Evolutionary conservation across 2,329 filamentous ascomycete genomes (phyloP), one percentile per base, ranked within the genome.

Genomic region (Trichoderma hamatum): DNA sequence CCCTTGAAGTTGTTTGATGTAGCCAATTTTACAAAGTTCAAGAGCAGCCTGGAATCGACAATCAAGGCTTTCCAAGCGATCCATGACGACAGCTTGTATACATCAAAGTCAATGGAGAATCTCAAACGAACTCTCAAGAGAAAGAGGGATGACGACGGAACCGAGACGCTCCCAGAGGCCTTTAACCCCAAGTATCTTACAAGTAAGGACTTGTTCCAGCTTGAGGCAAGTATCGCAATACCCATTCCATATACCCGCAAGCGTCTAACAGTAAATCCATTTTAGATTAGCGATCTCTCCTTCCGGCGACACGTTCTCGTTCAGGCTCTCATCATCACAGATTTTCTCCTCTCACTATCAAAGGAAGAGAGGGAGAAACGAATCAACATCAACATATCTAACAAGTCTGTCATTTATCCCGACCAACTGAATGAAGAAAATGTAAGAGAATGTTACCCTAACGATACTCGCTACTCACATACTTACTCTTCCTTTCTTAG

Each of bases 141-240:
- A 68, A 96, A 94, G 78, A 84, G 86, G 54, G 84, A 86, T 13
- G 73, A 72, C 21, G 85, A 84, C 52, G 81, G 81, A 32, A 85
- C 88, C 63, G 87, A 88, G 9, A 86, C 88, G 67, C 71, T 72
- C 19, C 72, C 74, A 1, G 79, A 78, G 65, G 73, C 77, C 28
- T 98, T 97, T 81, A 99, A 99, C 75, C 95, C 96, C 1, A 99
- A 98, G 77, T 99, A 99, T 78, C 86, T 99, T 21, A 99, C 96
- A n/a, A 98, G 94, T 78, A 88, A 92, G 72, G 96, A 99, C 78
- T 84, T 99, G 1, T 99, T 99, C 79, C 93, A 96, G 75, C 87
- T 99, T 56, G 96, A 99, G 86, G 92, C 93, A 84, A 70, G 82
- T 59, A 30, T 43, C 16, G 21, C 26, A 9, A 11, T 21, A 6